Evolutionary conservation across 257 asterid species (phyloP).

Genomic region (Nyctanthes arbortristis): DNA sequence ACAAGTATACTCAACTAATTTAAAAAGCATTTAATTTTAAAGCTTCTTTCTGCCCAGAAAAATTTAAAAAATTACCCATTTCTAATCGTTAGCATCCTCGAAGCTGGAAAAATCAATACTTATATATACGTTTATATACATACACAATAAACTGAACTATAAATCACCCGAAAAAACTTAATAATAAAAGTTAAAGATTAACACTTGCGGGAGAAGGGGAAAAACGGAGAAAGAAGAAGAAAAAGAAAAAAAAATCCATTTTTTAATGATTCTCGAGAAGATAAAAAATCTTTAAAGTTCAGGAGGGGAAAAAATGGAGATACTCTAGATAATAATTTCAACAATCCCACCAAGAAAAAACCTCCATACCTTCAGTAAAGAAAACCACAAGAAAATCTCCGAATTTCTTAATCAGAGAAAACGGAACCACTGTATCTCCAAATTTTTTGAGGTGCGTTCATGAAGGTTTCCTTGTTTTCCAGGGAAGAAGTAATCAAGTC

Average conservation of each 20-base stretch:
- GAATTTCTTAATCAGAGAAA: not conserved
- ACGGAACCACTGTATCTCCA: not conserved
- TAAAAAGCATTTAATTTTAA: not conserved
- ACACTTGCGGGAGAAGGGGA: too few relatives aligned
- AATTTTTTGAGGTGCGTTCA: not conserved
- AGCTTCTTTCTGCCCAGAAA: slow-evolving; percentile 21
- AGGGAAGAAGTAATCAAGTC: not conserved
- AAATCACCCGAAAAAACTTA: not conserved
- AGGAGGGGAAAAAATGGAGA: not conserved
- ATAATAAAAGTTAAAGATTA: not conserved
- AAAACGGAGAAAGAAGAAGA: not conserved
- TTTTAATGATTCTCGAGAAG: not conserved
- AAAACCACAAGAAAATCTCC: not conserved
- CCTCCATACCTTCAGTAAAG: slow-evolving; percentile 18
- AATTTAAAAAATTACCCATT: slow-evolving; percentile 21
- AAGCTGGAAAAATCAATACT: not conserved
- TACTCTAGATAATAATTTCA: not conserved
- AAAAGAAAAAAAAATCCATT: not conserved
- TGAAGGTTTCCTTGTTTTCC: not conserved
- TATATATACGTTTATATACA: not conserved
- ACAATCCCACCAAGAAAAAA: not conserved
- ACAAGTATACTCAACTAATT: not conserved
- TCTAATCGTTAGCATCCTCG: slow-evolving; percentile 11
- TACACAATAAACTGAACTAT: slow-evolving; percentile 1
- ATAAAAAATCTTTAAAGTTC: slow-evolving; percentile 4